These are phyloP conservation scores for Lactarius indigo DNA, from an alignment of 768 basidiomycete genomes.

Conservation along the genomic window DNA sequence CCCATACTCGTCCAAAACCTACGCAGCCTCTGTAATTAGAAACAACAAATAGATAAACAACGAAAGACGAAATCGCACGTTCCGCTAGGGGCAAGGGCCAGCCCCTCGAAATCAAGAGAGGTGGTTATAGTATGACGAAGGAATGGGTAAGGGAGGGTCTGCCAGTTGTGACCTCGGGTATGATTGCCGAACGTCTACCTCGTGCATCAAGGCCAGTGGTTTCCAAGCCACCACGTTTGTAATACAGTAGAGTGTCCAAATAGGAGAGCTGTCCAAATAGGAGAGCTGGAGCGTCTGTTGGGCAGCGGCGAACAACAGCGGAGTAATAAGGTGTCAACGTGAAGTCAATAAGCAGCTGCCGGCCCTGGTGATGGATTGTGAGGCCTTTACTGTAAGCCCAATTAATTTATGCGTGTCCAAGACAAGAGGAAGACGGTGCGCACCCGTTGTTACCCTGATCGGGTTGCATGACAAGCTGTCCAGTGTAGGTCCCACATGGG, in stretches of 20 bases:
- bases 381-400: constrained; percentile 36
- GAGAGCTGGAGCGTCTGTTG: constrained; percentile 48
- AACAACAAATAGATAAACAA: not conserved
- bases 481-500: constrained; percentile 41
- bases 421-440: constrained; percentile 20
- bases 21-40: not conserved
- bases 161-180: constrained; percentile 33
- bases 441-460: constrained; percentile 58
- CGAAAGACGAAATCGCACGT: constrained; percentile 37
- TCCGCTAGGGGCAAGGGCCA: constrained; percentile 55
- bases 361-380: constrained; percentile 58
- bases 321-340: constrained; percentile 53
- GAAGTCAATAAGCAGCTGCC: constrained; percentile 62
- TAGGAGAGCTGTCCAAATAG: constrained; percentile 50
- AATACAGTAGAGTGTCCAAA: constrained; percentile 45
- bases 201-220: constrained; percentile 56
- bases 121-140: constrained; percentile 45
- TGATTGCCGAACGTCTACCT: constrained; percentile 41
- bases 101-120: constrained; percentile 56
- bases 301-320: constrained; percentile 48
- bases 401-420: not conserved
- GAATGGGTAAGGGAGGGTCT: constrained; percentile 46
- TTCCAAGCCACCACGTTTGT: constrained; percentile 42
- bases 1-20: constrained; percentile 70
- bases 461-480: constrained; percentile 51